Conservation (phyloP, 1,284 basidiomycete genomes). For the Cutaneotrichosporon sp. region DNA sequence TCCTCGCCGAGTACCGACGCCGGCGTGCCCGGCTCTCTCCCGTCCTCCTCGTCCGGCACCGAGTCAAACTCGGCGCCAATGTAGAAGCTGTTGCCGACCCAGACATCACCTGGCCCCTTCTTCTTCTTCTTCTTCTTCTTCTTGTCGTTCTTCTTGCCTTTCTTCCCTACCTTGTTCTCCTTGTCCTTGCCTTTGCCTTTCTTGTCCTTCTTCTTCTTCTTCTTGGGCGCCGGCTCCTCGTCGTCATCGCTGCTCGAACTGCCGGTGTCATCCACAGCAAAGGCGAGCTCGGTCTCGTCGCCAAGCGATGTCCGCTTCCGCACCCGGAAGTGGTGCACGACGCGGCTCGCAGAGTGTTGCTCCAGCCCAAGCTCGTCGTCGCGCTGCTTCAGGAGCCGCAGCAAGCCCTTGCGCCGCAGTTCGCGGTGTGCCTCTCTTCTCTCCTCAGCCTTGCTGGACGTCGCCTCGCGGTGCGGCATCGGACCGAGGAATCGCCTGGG, state of each 20-base stretch:
- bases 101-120: slow-evolving; percentile 27
- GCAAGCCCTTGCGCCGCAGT: slow-evolving; percentile 19
- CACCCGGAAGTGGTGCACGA: slow-evolving; percentile 26
- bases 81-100: slow-evolving; percentile 50
- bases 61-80: slow-evolving; percentile 27
- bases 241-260: slow-evolving; percentile 15
- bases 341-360: too few species aligned
- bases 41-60: not conserved
- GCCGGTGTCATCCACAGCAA: slow-evolving; percentile 19
- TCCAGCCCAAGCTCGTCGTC: slow-evolving; percentile 7
- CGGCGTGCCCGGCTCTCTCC: not conserved
- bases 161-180: not conserved
- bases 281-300: slow-evolving; percentile 13
- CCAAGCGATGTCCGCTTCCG: slow-evolving; percentile 7
- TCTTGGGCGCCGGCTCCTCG: not conserved
- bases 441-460: slow-evolving; percentile 29
- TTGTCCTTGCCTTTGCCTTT: slow-evolving; percentile 4
- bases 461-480: slow-evolving; percentile 37
- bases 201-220: not conserved
- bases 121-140: slow-evolving; percentile 22
- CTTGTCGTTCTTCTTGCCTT: not conserved
- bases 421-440: slow-evolving; percentile 25
- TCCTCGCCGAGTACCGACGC: not conserved
- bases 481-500: slow-evolving; percentile 46
- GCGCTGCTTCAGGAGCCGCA: not conserved